phyloP scores from a whole-genome alignment of 495 filamentous ascomycete genomes.

The Penicillium samsonianum region DNA sequence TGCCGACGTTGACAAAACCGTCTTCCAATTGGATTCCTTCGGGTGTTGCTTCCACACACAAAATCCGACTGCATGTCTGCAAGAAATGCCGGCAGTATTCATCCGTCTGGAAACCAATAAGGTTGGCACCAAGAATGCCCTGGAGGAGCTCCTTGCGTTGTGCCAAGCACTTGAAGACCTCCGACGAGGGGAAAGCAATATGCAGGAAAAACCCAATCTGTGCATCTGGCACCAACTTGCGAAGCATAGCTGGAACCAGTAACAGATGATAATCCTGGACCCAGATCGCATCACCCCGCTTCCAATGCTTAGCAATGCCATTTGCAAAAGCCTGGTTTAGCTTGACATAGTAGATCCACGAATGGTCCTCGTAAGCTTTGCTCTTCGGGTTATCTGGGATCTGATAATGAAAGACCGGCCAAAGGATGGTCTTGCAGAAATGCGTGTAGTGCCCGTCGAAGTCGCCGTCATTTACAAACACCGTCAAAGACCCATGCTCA shows the following conservation, averaged over 20 bases:
- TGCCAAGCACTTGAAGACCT: constrained; percentile 88
- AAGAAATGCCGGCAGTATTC: constrained; percentile 93
- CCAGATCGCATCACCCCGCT: constrained; percentile 88
- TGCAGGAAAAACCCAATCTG: constrained; percentile 96
- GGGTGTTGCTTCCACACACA: constrained; percentile 81
- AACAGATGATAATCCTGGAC: constrained; percentile 92
- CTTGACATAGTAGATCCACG: constrained; percentile 89
- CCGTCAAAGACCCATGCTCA: constrained; percentile 76
- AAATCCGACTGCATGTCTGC: constrained; percentile 86
- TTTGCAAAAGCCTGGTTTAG: constrained; percentile 90
- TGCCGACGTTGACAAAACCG: constrained; percentile 83
- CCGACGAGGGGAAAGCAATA: constrained; percentile 91
- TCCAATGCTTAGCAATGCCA: constrained; percentile 85
- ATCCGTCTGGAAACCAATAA: constrained; percentile 87
- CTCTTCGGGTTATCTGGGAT: constrained; percentile 96
- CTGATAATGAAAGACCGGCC: constrained; percentile 94
- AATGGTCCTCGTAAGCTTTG: constrained; percentile 95
- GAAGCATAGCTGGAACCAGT: constrained; percentile 88
- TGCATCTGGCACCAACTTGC: constrained; percentile 80
- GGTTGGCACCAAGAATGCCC: constrained; percentile 85
- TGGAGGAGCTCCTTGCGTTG: constrained; percentile 81
- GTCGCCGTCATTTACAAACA: constrained; percentile 83
- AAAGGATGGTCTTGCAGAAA: constrained; percentile 89
- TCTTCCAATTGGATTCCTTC: constrained; percentile 90
- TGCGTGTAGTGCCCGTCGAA: constrained; percentile 91